Base-by-base conservation (phyloP, 177 flowering plant species). In the Vitis hybrid region DNA sequence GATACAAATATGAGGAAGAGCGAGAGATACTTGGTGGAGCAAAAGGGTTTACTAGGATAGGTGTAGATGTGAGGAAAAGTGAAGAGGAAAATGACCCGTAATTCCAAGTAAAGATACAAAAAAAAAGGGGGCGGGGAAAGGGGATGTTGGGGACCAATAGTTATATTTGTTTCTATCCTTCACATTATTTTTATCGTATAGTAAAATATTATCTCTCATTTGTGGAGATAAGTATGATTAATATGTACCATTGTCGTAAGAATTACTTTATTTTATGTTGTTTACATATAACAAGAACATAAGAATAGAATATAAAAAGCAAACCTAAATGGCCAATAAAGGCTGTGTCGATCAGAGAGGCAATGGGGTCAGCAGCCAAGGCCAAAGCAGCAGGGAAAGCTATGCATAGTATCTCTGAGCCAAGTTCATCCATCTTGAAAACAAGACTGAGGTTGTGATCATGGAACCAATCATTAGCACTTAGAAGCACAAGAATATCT, bases 311-410 rank as follows among this genome's bases (percentile, higher is more conserved):
- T 39, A 39, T 39, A 39, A 39, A 39, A 39, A 39, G 19, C 56
- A 39, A 6, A 80, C 83, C 83, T 57, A 83, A 19, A n/a, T 79
- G 95, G 16, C 98, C 97, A 62, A 94, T 89, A 80, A 94, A 94
- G 5, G 92, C 94, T 1, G 97, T 92, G 76, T 94, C 97, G 64
- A 94, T 73, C 7, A 94, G 79, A 70, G 98, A 94, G 53, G 97
- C 97, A 69, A 94, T 77, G 2, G 97, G 98, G 63, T 94, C 98
- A 62, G 86, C 86, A 50, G 90, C 80, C 64, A 91, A 82, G 63
- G 97, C 98, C 71, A 92, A 68, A 16, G 97, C 97, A 13, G 98
- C 92, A 56, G 97, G 98, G 14, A 94, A 50, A 26, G 98, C 98
- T 49, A 92, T 91, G 21, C 48, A 26, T 3, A 81, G 67, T 67